These are phyloP conservation scores for Hypoxylon sp. DNA, from an alignment of 2,329 filamentous ascomycete genomes.

Conservation along the genomic window DNA sequence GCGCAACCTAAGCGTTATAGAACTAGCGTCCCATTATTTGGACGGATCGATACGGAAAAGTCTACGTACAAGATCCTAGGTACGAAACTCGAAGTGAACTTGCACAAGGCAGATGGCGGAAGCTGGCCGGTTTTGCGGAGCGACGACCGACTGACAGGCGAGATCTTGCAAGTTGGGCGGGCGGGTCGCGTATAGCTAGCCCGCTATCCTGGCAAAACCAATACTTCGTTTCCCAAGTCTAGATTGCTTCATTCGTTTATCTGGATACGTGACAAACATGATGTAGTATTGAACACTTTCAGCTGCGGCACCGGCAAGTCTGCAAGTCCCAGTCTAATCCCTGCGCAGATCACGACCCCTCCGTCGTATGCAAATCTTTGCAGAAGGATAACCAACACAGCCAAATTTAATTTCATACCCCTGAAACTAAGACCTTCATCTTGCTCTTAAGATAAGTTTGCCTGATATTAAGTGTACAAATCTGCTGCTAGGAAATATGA, in stretches of 20 bases:
- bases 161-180: constrained; percentile 91
- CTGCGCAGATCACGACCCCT: constrained; percentile 29
- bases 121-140: constrained; percentile 89
- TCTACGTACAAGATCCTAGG: constrained; percentile 86
- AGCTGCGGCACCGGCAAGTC: constrained; percentile 10
- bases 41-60: constrained; percentile 79
- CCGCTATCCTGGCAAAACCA: constrained; percentile 6
- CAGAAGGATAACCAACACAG: not conserved
- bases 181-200: constrained; percentile 71
- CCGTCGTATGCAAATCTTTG: not conserved
- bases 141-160: constrained; percentile 76
- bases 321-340: constrained; percentile 12
- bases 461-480: not conserved
- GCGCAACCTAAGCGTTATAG: constrained; percentile 82
- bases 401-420: not conserved
- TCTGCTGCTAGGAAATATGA: not conserved
- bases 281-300: not conserved
- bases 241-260: constrained; percentile 6
- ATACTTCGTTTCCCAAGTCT: not conserved
- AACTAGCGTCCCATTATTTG: constrained; percentile 81
- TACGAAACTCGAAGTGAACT: constrained; percentile 87
- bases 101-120: constrained; percentile 79
- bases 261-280: constrained; percentile 11
- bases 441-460: not conserved
- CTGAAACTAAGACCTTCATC: not conserved